These are phyloP conservation scores for Plasmodium adleri DNA, from an alignment of 169 alveolate species.

Conservation along the genomic window DNA sequence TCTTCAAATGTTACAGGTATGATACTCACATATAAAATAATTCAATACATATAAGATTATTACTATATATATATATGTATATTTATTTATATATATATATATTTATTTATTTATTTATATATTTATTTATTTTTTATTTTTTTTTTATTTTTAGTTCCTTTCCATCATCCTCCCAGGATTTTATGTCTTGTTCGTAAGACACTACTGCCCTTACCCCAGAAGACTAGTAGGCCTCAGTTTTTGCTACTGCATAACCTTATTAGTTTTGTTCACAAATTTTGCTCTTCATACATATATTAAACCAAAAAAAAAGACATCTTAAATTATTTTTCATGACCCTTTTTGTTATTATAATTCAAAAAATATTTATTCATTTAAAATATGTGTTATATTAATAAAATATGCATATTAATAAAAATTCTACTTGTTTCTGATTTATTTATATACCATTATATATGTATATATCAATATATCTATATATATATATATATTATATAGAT, in stretches of 20 bases:
- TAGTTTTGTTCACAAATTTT: constrained; percentile 77
- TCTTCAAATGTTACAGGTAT: constrained; percentile 81
- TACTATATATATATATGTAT: background rate
- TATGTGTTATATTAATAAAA: too few species aligned
- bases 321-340: constrained; percentile 6
- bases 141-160: constrained; percentile 18
- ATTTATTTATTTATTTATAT: background rate
- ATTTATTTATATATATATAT: background rate
- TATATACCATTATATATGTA: too few species aligned
- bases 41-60: background rate
- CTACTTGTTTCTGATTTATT: too few species aligned
- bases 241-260: constrained; percentile 74
- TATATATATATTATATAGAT: too few species aligned
- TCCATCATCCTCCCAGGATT: constrained; percentile 48
- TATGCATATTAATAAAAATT: too few species aligned
- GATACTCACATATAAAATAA: too few species aligned
- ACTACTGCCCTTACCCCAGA: constrained; percentile 66
- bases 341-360: too few species aligned
- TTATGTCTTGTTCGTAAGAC: constrained; percentile 48
- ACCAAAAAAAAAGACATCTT: constrained; percentile 45
- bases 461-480: too few species aligned
- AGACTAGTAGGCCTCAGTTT: constrained; percentile 72
- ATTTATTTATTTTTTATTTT: background rate
- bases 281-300: constrained; percentile 68
- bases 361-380: too few species aligned